A percentile compares a stretch with the other conserved stretches of the same genome.
Conservation (phyloP, 768 basidiomycete genomes). For the Gymnopilus dilepis region DNA sequence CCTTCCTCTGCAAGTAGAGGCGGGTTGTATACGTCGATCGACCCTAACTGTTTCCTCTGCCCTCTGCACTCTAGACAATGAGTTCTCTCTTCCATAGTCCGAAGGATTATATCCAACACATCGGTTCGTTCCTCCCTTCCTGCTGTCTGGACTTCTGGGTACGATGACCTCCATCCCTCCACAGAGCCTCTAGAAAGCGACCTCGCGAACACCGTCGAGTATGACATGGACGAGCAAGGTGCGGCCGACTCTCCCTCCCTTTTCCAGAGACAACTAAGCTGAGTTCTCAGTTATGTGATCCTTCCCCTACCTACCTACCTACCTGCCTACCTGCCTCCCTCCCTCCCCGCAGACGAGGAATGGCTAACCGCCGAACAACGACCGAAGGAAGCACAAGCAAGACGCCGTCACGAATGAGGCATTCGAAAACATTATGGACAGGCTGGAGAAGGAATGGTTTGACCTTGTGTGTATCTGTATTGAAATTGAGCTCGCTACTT, state of each 20-base stretch:
- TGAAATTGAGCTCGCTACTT: background rate
- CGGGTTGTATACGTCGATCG: too few species aligned
- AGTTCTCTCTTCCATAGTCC: constrained; percentile 75
- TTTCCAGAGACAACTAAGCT: background rate
- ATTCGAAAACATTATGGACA: constrained; percentile 97
- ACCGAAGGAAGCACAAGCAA: constrained; percentile 77
- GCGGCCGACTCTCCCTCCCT: constrained; percentile 20
- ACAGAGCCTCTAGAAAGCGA: constrained; percentile 92
- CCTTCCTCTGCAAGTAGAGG: too few species aligned
- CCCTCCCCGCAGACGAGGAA: constrained; percentile 70
- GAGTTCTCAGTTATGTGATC: too few species aligned
- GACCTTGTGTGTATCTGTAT: constrained; percentile 66
- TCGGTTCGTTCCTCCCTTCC: constrained; percentile 54
- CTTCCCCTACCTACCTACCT: too few species aligned
- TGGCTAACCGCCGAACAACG: constrained; percentile 92
- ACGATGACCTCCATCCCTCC: constrained; percentile 2
- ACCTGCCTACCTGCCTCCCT: background rate
- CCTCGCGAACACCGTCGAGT: constrained; percentile 92
- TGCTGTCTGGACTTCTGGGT: background rate
- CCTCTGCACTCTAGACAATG: constrained; percentile 53
- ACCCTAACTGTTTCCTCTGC: too few species aligned
- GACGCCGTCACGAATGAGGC: constrained; percentile 80
- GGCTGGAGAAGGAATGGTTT: constrained; percentile 99
- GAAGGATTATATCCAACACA: constrained; percentile 89
- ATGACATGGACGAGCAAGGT: constrained; percentile 99